Evolutionary conservation across 2,329 filamentous ascomycete species (phyloP).

Genomic region (Neurospora sp.): DNA sequence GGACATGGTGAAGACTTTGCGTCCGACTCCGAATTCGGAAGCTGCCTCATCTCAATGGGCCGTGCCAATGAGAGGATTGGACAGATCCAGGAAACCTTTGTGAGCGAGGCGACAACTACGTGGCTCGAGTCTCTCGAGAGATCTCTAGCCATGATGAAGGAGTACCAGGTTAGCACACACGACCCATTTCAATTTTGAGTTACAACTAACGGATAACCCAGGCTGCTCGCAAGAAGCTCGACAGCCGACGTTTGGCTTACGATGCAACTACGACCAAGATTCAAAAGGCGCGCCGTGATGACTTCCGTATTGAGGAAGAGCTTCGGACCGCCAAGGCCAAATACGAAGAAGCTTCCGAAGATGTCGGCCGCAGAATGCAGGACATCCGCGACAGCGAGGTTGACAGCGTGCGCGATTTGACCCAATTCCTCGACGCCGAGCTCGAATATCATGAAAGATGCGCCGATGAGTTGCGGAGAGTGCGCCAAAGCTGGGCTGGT

Average conservation of each 20-base stretch:
- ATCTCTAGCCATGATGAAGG: slow-evolving; percentile 89
- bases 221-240: slow-evolving; percentile 86
- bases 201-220: slow-evolving; percentile 22
- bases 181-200: neutral
- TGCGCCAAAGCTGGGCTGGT: slow-evolving; percentile 35
- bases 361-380: slow-evolving; percentile 85
- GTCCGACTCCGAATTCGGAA: slow-evolving; percentile 80
- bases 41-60: slow-evolving; percentile 70
- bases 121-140: slow-evolving; percentile 92
- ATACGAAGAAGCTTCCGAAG: slow-evolving; percentile 90
- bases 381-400: slow-evolving; percentile 89
- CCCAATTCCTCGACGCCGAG: slow-evolving; percentile 76
- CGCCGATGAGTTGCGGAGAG: slow-evolving; percentile 63
- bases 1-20: slow-evolving; percentile 89
- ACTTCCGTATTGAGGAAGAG: slow-evolving; percentile 89
- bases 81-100: slow-evolving; percentile 74
- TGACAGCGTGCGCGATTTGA: slow-evolving; percentile 72
- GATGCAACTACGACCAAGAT: slow-evolving; percentile 83
- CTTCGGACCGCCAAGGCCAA: slow-evolving; percentile 84
- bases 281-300: slow-evolving; percentile 88
- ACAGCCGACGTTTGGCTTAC: slow-evolving; percentile 78
- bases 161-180: slow-evolving; percentile 65
- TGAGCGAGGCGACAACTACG: slow-evolving; percentile 63
- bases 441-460: slow-evolving; percentile 87
- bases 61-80: slow-evolving; percentile 82